Percentiles rank a stretch among this genome's conserved stretches.
Evolutionary conservation across 1,284 basidiomycete genomes (phyloP).

Genomic region (Ganoderma lingzhi): DNA sequence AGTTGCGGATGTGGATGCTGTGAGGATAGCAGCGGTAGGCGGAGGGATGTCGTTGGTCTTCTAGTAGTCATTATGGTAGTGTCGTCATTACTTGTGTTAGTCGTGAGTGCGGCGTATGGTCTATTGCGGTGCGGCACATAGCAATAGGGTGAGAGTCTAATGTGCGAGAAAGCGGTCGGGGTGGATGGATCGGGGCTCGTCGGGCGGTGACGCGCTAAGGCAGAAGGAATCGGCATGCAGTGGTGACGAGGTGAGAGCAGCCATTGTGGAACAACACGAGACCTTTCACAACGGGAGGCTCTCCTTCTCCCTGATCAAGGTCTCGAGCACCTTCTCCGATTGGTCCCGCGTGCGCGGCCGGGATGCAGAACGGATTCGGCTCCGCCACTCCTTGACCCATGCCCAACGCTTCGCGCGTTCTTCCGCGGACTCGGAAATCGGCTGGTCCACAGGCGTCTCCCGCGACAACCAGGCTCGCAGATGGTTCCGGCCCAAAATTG

Average conservation of each 20-base stretch:
- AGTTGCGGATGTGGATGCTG: neutral
- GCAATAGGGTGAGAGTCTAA: conserved; percentile 24
- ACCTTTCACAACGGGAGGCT: conserved; percentile 37
- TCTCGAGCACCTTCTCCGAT: conserved; percentile 37
- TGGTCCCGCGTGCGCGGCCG: conserved; percentile 46
- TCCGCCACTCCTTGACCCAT: conserved; percentile 68
- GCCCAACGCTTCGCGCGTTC: conserved; percentile 58
- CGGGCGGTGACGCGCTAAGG: neutral
- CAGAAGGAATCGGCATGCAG: conserved; percentile 3
- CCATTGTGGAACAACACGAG: neutral
- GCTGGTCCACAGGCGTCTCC: conserved; percentile 19
- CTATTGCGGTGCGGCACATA: conserved; percentile 14
- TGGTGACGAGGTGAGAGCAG: neutral
- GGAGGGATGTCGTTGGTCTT: conserved; percentile 12
- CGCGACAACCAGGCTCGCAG: conserved; percentile 62
- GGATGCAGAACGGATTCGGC: conserved; percentile 56
- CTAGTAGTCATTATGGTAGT: conserved; percentile 29
- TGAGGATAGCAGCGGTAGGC: neutral
- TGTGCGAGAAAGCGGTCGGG: conserved; percentile 17
- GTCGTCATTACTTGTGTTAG: conserved; percentile 24
- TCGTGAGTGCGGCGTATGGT: conserved; percentile 20
- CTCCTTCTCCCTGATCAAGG: conserved; percentile 41
- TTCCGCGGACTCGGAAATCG: conserved; percentile 21
- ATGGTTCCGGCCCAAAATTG: conserved; percentile 74
- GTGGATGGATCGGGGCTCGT: neutral